phyloP scores from a whole-genome alignment of 306 rosid species.

The Vigna radiata region DNA sequence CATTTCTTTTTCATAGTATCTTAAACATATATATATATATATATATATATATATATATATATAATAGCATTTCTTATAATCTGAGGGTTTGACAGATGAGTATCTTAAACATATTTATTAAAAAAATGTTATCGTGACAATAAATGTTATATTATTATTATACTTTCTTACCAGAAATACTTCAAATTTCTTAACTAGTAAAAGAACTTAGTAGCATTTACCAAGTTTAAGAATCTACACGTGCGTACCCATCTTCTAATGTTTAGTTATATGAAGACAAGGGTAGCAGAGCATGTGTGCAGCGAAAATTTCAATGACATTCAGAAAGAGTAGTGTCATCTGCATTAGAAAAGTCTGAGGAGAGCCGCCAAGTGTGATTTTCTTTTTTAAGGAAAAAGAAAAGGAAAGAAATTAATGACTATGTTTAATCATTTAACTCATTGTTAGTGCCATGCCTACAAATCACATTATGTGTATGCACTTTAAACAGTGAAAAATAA shows the following conservation, averaged over 20 bases:
- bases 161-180: neutral
- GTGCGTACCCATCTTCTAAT: neutral
- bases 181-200: neutral
- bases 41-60: too few relatives aligned
- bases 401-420: neutral
- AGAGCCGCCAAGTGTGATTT: slow-evolving; percentile 25
- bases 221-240: neutral
- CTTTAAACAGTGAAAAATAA: neutral
- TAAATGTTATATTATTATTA: neutral
- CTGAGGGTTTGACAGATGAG: neutral
- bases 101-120: neutral
- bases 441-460: slow-evolving; percentile 33
- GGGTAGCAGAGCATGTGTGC: neutral
- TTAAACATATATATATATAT: neutral
- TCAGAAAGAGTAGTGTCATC: slow-evolving; percentile 30
- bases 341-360: neutral
- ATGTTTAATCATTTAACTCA: slow-evolving; percentile 13
- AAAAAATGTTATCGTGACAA: neutral
- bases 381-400: neutral
- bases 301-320: slow-evolving; percentile 7
- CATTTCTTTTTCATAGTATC: neutral
- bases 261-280: neutral
- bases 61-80: slow-evolving; percentile 6
- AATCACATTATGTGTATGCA: neutral
- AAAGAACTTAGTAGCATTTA: neutral